phyloP scores from a whole-genome alignment of 495 filamentous ascomycete genomes.

The Xylaria cubensis region DNA sequence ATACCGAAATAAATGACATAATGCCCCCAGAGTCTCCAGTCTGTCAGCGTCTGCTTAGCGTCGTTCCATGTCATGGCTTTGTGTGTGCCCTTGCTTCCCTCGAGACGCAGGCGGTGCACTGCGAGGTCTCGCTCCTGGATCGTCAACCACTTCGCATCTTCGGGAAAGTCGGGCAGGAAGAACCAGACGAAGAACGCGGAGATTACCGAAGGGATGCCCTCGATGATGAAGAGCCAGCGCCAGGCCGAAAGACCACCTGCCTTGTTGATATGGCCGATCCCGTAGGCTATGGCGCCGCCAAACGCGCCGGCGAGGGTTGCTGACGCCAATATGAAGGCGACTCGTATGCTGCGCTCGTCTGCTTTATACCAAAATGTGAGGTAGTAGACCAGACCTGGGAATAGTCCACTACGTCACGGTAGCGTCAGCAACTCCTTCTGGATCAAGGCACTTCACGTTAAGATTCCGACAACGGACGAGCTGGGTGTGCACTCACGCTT shows the following conservation, averaged over 20 bases:
- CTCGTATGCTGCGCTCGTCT: constrained; percentile 53
- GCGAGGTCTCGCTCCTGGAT: constrained; percentile 70
- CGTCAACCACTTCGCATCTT: constrained; percentile 71
- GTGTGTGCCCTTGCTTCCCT: constrained; percentile 63
- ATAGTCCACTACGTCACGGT: constrained; percentile 58
- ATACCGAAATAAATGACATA: constrained; percentile 73
- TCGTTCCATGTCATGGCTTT: constrained; percentile 74
- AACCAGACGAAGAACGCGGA: constrained; percentile 69
- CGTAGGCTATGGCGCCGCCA: constrained; percentile 76
- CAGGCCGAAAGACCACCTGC: constrained; percentile 70
- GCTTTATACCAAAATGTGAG: constrained; percentile 78
- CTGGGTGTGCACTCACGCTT: constrained; percentile 43
- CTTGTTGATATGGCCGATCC: constrained; percentile 70
- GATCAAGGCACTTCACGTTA: constrained; percentile 30
- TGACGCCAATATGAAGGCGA: constrained; percentile 83
- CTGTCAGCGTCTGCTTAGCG: constrained; percentile 70
- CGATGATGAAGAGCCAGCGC: constrained; percentile 80
- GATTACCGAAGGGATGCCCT: constrained; percentile 70
- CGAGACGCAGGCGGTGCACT: constrained; percentile 63
- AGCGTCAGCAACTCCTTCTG: constrained; percentile 32
- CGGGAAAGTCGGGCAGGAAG: constrained; percentile 81
- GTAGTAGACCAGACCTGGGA: constrained; percentile 83
- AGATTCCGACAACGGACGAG: neutral
- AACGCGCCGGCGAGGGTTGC: constrained; percentile 81
- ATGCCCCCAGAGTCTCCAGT: constrained; percentile 77